These are phyloP conservation scores for Rhizopogon rudus DNA, from an alignment of 768 basidiomycete species.

Conservation along the genomic window DNA sequence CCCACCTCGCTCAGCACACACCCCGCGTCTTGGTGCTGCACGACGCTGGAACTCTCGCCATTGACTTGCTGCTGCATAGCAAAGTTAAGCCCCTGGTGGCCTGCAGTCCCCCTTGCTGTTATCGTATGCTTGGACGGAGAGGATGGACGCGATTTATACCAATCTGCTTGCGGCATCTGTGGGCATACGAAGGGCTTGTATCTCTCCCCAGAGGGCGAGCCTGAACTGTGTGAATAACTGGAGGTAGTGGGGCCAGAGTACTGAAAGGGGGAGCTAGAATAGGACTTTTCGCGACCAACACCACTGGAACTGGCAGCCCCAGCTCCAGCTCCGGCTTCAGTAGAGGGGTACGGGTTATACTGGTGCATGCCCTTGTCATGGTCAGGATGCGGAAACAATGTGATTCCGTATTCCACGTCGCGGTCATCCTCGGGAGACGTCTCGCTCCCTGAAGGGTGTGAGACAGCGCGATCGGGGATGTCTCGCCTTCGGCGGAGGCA, in stretches of 20 bases:
- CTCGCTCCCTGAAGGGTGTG: slow-evolving; percentile 18
- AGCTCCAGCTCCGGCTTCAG: background rate
- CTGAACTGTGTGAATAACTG: too few relatives aligned
- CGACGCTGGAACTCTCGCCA: slow-evolving; percentile 10
- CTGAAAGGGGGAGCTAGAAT: slow-evolving; percentile 3
- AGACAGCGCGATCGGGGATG: slow-evolving; percentile 39
- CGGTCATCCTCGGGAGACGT: slow-evolving; percentile 24
- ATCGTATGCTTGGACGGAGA: slow-evolving; percentile 1
- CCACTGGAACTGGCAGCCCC: background rate
- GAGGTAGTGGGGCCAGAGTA: slow-evolving; percentile 3
- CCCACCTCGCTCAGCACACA: slow-evolving; percentile 16
- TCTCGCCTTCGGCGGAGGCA: slow-evolving; percentile 21
- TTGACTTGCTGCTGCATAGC: background rate
- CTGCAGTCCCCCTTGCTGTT: slow-evolving; percentile 22
- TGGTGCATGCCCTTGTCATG: slow-evolving; percentile 17
- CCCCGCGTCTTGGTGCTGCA: slow-evolving; percentile 23
- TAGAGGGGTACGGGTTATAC: slow-evolving; percentile 6
- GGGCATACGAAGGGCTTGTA: slow-evolving; percentile 3
- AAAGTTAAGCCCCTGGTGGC: slow-evolving; percentile 1
- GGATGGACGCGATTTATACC: slow-evolving; percentile 10
- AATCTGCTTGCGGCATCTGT: slow-evolving; percentile 13
- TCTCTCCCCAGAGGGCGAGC: background rate
- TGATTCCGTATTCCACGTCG: slow-evolving; percentile 23
- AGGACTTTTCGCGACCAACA: background rate
- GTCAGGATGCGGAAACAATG: slow-evolving; percentile 11